These are phyloP conservation scores for Diplosphaera chodatii DNA, from an alignment of 139 green algal genomes.

Conservation along the genomic window DNA sequence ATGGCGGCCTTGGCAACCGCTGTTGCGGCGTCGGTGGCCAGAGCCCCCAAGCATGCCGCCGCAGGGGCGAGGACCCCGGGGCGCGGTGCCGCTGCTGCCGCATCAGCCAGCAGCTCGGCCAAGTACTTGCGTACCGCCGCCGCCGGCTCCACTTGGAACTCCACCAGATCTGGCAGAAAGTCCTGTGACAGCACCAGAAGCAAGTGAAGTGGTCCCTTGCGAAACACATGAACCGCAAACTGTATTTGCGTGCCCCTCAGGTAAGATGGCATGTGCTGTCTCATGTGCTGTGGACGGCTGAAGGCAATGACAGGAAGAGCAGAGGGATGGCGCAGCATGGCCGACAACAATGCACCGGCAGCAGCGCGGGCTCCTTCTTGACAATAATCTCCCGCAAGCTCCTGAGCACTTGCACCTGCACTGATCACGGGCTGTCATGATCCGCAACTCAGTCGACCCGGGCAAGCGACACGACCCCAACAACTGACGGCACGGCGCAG, in stretches of 20 bases:
- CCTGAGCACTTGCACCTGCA: constrained; percentile 33
- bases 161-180: constrained; percentile 33
- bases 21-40: background rate
- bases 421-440: too few relatives aligned
- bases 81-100: too few relatives aligned
- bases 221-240: too few relatives aligned
- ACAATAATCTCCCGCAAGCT: constrained; percentile 42
- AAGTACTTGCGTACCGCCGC: constrained; percentile 25
- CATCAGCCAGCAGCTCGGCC: constrained; percentile 21
- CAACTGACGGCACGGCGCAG: too few relatives aligned
- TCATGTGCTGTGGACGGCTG: too few relatives aligned
- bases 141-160: constrained; percentile 36
- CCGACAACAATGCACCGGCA: constrained; percentile 7
- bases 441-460: too few relatives aligned
- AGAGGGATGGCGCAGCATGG: too few relatives aligned
- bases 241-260: too few relatives aligned
- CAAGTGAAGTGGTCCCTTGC: too few relatives aligned
- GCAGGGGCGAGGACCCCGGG: background rate
- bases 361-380: constrained; percentile 23
- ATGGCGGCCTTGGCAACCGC: constrained; percentile 15
- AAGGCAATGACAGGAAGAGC: too few relatives aligned
- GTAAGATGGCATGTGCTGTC: too few relatives aligned
- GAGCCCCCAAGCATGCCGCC: background rate
- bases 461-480: too few relatives aligned
- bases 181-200: background rate